These are phyloP conservation scores for Dimargaris xerosporica DNA, from an alignment of 192 early-diverging fungal species.

Conservation along the genomic window DNA sequence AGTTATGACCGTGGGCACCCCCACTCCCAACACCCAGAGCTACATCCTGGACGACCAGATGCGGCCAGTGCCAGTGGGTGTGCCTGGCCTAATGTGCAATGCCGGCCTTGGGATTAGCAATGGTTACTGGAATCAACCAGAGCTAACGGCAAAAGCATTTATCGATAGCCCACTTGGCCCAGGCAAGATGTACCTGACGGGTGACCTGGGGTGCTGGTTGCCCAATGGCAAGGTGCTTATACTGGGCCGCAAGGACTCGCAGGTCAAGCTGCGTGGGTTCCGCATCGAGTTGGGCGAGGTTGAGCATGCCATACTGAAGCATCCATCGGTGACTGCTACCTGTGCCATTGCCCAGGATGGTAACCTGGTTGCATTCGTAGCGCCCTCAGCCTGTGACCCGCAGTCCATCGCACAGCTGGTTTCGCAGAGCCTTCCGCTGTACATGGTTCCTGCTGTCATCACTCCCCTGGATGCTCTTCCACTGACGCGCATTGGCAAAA, in stretches of 20 bases:
- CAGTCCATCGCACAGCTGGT: not conserved
- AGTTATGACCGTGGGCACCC: conserved; percentile 11
- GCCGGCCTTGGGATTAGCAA: not conserved
- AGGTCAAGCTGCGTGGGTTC: conserved; percentile 8
- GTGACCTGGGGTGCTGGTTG: not conserved
- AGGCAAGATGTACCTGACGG: not conserved
- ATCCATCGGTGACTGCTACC: not conserved
- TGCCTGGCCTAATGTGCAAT: not conserved
- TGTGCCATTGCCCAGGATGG: not conserved
- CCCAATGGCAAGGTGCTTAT: not conserved
- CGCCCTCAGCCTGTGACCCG: not conserved
- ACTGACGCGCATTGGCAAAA: not conserved
- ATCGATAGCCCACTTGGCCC: not conserved
- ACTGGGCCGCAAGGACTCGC: not conserved
- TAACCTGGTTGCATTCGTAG: not conserved
- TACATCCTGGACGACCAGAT: not conserved
- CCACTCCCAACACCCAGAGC: not conserved
- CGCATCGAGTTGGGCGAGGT: conserved; percentile 1
- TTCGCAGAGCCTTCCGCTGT: not conserved
- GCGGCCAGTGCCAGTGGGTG: conserved; percentile 16
- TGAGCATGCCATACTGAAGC: not conserved
- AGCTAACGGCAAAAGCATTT: not conserved
- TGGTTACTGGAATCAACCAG: not conserved
- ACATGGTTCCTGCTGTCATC: not conserved
- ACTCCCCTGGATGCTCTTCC: not conserved